Base-by-base conservation (phyloP, 345 rosid species). In the Corchorus capsularis region DNA sequence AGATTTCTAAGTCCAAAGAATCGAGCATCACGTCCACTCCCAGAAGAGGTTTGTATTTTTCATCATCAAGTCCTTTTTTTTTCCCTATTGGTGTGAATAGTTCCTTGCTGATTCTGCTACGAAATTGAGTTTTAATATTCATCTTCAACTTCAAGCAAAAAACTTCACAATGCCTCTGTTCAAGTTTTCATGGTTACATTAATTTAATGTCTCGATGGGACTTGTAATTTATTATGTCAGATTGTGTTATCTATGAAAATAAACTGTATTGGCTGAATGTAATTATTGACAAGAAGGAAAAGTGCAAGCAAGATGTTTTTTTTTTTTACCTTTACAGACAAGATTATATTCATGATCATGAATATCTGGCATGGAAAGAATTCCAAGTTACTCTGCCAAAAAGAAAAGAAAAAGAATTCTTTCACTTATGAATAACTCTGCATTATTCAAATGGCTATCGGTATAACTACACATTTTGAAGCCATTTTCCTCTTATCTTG, bases 191-290 rank as follows among this genome's bases (percentile, higher is more conserved):
- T 46, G 54, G 49, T 64, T 19, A 35, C 4, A 17, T n/a, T 41
- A 4, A 8, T 63, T 46, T 63, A n/a, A 63, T 41, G 27, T 63
- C 49, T 20, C 22, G 27, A n/a, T 41, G 52, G 34, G 32, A 41
- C 69, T 10, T 9, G 34, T 50, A 39, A 41, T 65, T 65, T 65
- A 8, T 41, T 63, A 39, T 63, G 49, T 63, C 69, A 17, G 69
- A 63, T 41, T 45, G 70, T 66, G 35, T 20, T 47, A 14, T 27
- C 10, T 47, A 47, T 27, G 20, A 68, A 68, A 47, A 27, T 22
- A 14, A 68, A 68, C 41, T 2, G 27, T 68, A 22, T 66, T 20
- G 4, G 54, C 10, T 45, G 54, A 66, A 41, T 64, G 19, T 65
- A 35, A 10, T 65, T n/a, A 43, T 43, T 19, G 10, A 43, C 52